Evolutionary conservation across 352 stramenopile genomes (phyloP).

Genomic region (Phytophthora idaei): DNA sequence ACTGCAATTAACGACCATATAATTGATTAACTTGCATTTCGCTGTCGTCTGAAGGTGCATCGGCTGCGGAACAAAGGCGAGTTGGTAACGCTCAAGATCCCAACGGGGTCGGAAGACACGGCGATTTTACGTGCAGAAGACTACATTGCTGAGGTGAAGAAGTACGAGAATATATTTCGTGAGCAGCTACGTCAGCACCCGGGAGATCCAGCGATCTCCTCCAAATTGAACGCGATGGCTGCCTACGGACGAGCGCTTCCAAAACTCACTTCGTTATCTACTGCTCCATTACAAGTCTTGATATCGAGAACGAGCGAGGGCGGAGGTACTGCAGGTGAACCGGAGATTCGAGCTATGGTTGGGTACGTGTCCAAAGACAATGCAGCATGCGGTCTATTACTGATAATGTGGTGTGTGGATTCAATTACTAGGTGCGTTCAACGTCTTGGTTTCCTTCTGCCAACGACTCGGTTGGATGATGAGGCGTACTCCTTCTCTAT

Average conservation of each 20-base stretch:
- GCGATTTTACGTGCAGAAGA: slow-evolving; percentile 39
- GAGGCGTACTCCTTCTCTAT: slow-evolving; percentile 58
- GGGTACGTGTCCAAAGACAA: slow-evolving; percentile 30
- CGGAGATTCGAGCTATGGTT: slow-evolving; percentile 34
- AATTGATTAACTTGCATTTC: slow-evolving; percentile 10
- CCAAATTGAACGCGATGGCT: slow-evolving; percentile 49
- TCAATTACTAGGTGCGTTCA: slow-evolving; percentile 43
- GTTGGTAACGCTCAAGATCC: slow-evolving; percentile 57
- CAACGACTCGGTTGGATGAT: slow-evolving; percentile 48
- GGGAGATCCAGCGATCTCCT: slow-evolving; percentile 19
- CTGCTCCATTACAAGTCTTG: slow-evolving; percentile 39
- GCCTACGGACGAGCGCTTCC: slow-evolving; percentile 40
- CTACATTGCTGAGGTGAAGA: slow-evolving; percentile 46
- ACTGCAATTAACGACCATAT: background rate
- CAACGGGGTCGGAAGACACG: slow-evolving; percentile 47
- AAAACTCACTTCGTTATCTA: slow-evolving; percentile 36
- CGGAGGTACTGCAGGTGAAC: slow-evolving; percentile 6
- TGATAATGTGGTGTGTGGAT: background rate
- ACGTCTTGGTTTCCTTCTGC: slow-evolving; percentile 57
- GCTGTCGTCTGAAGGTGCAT: slow-evolving; percentile 40
- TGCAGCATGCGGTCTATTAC: background rate
- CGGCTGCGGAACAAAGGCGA: slow-evolving; percentile 44
- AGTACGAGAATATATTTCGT: slow-evolving; percentile 39
- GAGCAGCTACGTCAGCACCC: slow-evolving; percentile 31
- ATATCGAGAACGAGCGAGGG: slow-evolving; percentile 24